Base-by-base conservation (phyloP, 306 rosid genomes). In the Lagenaria siceraria region DNA sequence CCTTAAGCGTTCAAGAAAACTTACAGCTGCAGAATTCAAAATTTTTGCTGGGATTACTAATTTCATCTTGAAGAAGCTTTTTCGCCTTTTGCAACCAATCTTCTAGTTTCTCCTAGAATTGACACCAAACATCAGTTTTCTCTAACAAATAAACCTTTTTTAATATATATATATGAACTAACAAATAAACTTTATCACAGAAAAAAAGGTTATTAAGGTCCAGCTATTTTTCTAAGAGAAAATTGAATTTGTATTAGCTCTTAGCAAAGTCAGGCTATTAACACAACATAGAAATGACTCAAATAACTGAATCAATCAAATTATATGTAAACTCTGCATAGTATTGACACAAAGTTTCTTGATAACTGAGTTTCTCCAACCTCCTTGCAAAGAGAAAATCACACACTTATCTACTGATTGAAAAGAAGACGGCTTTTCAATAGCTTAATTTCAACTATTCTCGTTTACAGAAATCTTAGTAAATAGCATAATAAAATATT, bases 31-130 rank as follows among this genome's bases (percentile, higher is more conserved):
- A 65, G 54, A 90, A 84, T 72, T 88, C 81, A 80, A 92, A 87
- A 27, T 48, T 75, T 70, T 79, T 87, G 81, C 55, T 83, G 73
- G 84, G 42, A 21, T 86, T 80, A 18, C 69, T 68, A n/a, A 92
- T 85, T 86, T 89, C 91, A 15, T 95, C 97, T 82, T 85, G 80
- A 76, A 95, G 77, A 85, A 87, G 82, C 74, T 11, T 82, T 85
- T 80, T 90, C 24, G 84, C 87, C 83, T 78, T 88, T 64, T 78
- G 83, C 85, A 95, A 83, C 98, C 98, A 95, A 29, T 89, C 97
- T 77, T 90, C 98, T 61, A 95, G 51, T 86, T 95, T 95, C 86
- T 90, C 98, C 98, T 95, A 78, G 35, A 69, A 84, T 79, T 62
- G 77, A 80, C 21, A 75, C 70, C 52, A 87, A 79, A 73, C 63